phyloP scores from a whole-genome alignment of 805 yeast species.

The Candida endomychidarum region DNA sequence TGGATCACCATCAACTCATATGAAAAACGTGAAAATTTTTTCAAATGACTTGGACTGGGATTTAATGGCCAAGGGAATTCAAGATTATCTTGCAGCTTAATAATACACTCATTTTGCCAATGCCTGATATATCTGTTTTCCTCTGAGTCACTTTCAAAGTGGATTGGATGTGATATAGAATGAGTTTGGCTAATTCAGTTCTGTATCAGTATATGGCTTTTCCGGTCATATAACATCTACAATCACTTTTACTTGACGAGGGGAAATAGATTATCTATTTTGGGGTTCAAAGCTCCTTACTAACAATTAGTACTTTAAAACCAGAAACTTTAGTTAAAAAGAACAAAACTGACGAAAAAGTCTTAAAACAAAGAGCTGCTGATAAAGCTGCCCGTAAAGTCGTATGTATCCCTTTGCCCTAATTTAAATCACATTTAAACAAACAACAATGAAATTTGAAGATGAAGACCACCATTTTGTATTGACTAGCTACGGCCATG shows the following conservation, averaged over 20 bases:
- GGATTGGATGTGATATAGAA: conserved; percentile 29
- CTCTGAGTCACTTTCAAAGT: conserved; percentile 30
- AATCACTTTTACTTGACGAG: conserved; percentile 9
- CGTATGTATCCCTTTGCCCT: conserved; percentile 58
- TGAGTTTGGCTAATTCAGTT: conserved; percentile 43
- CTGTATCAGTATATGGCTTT: conserved; percentile 22
- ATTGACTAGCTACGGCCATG: conserved; percentile 72
- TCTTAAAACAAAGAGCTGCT: conserved; percentile 75
- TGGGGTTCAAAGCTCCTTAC: conserved; percentile 16
- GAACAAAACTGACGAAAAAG: conserved; percentile 75
- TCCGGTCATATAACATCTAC: conserved; percentile 24
- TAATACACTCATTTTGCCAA: conserved; percentile 33
- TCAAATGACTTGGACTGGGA: neutral
- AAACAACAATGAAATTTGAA: conserved; percentile 37
- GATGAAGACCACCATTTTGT: conserved; percentile 48
- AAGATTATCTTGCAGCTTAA: conserved; percentile 42
- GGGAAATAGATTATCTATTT: neutral
- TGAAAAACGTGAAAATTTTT: neutral
- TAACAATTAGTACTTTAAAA: conserved; percentile 47
- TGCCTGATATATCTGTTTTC: conserved; percentile 46
- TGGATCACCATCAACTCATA: too few relatives aligned
- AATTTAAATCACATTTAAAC: conserved; percentile 12
- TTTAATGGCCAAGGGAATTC: conserved; percentile 35
- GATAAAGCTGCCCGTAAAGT: conserved; percentile 75
- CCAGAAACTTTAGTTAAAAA: conserved; percentile 89